Conservation (phyloP, 2,329 filamentous ascomycete genomes). For the Westerdykella ornata region DNA sequence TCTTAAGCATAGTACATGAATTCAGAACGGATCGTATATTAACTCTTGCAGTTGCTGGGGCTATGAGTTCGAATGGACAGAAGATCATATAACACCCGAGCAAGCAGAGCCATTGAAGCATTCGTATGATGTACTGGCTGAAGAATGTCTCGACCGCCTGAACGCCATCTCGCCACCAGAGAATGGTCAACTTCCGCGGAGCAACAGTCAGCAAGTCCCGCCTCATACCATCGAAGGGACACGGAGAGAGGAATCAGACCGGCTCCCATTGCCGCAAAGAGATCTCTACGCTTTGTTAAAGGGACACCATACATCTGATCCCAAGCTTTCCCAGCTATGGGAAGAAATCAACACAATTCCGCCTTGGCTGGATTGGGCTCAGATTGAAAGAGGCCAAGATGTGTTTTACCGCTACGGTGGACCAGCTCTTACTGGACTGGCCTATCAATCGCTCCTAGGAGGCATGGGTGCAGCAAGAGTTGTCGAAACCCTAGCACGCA, state of each 20-base stretch:
- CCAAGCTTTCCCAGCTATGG: slow-evolving; percentile 56
- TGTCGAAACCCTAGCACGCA: slow-evolving; percentile 66
- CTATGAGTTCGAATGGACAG: slow-evolving; percentile 63
- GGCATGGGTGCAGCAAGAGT: slow-evolving; percentile 67
- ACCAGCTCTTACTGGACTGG: slow-evolving; percentile 56
- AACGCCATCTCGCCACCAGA: slow-evolving; percentile 54
- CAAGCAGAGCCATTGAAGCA: slow-evolving; percentile 56
- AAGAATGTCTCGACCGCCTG: slow-evolving; percentile 58
- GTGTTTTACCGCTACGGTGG: slow-evolving; percentile 72
- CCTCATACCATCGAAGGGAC: slow-evolving; percentile 22
- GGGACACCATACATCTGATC: slow-evolving; percentile 52
- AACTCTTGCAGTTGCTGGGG: slow-evolving; percentile 50
- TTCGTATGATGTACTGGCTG: slow-evolving; percentile 62
- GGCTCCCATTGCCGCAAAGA: slow-evolving; percentile 36
- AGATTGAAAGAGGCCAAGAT: slow-evolving; percentile 66
- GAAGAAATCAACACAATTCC: slow-evolving; percentile 59
- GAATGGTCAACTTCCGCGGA: slow-evolving; percentile 34
- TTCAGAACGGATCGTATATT: slow-evolving; percentile 1
- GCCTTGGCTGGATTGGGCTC: slow-evolving; percentile 70
- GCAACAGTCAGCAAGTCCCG: slow-evolving; percentile 28
- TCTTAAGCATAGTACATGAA: slow-evolving; percentile 9
- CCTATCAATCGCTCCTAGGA: slow-evolving; percentile 60
- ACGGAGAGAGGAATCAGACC: slow-evolving; percentile 27
- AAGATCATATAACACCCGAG: slow-evolving; percentile 55
- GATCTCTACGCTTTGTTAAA: slow-evolving; percentile 60